Percentiles rank a stretch among this genome's conserved stretches.
Evolutionary conservation across 23 red algal genomes (phyloP).

Genomic region (Cyanidium caldarium): DNA sequence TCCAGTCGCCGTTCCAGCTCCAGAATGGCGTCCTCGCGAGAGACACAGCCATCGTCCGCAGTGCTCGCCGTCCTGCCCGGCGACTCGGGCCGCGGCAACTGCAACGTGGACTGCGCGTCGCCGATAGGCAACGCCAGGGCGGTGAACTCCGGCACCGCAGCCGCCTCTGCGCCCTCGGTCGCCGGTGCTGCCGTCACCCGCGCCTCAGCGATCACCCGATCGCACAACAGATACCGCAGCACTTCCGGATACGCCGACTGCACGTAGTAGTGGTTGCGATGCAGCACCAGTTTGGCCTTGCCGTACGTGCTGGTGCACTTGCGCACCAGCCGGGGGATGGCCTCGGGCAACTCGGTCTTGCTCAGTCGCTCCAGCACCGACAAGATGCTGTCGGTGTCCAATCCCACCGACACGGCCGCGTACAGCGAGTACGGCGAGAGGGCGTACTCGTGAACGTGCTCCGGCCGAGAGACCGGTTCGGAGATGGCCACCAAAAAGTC

Average conservation of each 20-base stretch:
- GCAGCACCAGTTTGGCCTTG: conserved; percentile 83
- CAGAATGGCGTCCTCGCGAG: neutral
- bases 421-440: conserved; percentile 82
- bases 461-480: conserved; percentile 72
- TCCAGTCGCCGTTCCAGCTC: neutral
- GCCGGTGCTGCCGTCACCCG: conserved; percentile 23
- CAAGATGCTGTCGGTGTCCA: conserved; percentile 76
- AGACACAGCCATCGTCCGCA: neutral
- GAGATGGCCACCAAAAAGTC: conserved; percentile 96
- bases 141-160: neutral
- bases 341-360: conserved; percentile 64
- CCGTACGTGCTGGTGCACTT: conserved; percentile 84
- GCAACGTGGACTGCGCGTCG: conserved; percentile 23
- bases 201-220: conserved; percentile 33
- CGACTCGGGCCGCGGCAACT: conserved; percentile 34
- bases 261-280: conserved; percentile 57
- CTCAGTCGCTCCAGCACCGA: conserved; percentile 59
- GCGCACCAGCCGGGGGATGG: conserved; percentile 47
- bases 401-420: conserved; percentile 76
- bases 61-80: neutral
- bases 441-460: conserved; percentile 81
- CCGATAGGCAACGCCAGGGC: too few relatives aligned
- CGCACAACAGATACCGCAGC: conserved; percentile 35
- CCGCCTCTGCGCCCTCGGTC: neutral
- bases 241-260: conserved; percentile 53